phyloP scores from a whole-genome alignment of 2,329 filamentous ascomycete genomes.

The Monosporascus ibericus region DNA sequence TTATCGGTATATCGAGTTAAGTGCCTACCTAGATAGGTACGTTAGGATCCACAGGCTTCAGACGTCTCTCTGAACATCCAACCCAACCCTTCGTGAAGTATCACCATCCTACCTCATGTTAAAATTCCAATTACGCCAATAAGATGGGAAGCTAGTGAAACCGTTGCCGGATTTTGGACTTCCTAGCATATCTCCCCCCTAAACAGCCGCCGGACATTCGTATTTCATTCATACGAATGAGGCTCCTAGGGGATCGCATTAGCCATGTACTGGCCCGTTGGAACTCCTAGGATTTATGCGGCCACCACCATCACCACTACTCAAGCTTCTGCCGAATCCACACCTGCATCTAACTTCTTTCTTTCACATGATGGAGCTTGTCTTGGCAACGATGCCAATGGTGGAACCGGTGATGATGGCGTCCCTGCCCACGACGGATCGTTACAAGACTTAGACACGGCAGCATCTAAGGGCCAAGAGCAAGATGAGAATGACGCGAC shows the following conservation, averaged over 20 bases:
- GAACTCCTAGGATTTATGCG: slow-evolving; percentile 76
- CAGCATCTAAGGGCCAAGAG: slow-evolving; percentile 15
- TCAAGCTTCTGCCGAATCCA: slow-evolving; percentile 38
- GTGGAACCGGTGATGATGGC: slow-evolving; percentile 14
- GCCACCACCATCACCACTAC: slow-evolving; percentile 70
- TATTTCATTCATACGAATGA: slow-evolving; percentile 22
- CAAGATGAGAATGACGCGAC: slow-evolving; percentile 21
- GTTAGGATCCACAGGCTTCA: too few relatives aligned
- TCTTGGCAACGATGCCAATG: slow-evolving; percentile 27
- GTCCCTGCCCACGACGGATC: slow-evolving; percentile 29
- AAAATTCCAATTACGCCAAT: too few relatives aligned
- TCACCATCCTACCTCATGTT: too few relatives aligned
- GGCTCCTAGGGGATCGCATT: slow-evolving; percentile 26
- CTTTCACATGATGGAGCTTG: slow-evolving; percentile 57
- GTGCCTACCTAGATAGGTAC: too few relatives aligned
- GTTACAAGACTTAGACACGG: slow-evolving; percentile 16
- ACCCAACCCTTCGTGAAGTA: too few relatives aligned
- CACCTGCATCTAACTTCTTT: slow-evolving; percentile 31
- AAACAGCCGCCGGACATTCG: slow-evolving; percentile 3
- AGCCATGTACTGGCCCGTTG: slow-evolving; percentile 87
- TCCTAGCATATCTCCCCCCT: slow-evolving; percentile 2
- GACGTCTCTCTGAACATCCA: too few relatives aligned
- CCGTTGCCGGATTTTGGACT: slow-evolving; percentile 8
- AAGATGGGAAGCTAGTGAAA: slow-evolving; percentile 10
- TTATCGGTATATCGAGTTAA: too few relatives aligned